Conservation (phyloP, 164 flowering plant species). For the Vitis riparia region DNA sequence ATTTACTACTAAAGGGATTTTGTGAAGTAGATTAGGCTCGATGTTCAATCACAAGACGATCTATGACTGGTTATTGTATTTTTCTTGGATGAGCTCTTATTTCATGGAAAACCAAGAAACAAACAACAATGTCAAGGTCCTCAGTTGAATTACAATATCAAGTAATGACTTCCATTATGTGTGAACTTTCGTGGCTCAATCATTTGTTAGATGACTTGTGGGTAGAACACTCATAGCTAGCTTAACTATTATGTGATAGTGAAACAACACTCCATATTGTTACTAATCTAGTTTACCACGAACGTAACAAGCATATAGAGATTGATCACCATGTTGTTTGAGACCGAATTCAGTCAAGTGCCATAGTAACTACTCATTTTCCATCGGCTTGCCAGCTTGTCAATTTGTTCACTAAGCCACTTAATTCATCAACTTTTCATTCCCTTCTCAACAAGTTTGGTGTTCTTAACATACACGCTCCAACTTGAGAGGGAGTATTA, state of each 20-base stretch:
- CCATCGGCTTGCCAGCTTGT: too few relatives aligned
- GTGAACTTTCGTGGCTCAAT: background rate
- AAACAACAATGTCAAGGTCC: background rate
- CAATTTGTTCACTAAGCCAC: too few relatives aligned
- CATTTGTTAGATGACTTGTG: background rate
- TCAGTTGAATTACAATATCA: background rate
- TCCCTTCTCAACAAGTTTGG: too few relatives aligned
- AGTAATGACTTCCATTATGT: background rate
- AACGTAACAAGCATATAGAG: background rate
- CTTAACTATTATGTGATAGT: background rate
- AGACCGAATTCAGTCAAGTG: too few relatives aligned
- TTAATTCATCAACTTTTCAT: too few relatives aligned
- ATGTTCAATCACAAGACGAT: background rate
- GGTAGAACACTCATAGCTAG: background rate
- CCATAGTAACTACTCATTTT: too few relatives aligned
- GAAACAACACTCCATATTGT: background rate
- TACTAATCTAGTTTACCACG: background rate
- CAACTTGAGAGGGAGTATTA: too few relatives aligned
- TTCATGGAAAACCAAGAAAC: slow-evolving; percentile 11
- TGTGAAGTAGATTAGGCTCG: slow-evolving; percentile 5
- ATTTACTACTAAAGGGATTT: background rate
- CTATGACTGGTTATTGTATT: background rate
- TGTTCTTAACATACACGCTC: too few relatives aligned
- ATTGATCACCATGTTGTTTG: too few relatives aligned
- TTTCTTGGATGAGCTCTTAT: background rate